Base-by-base conservation (phyloP, 2,329 filamentous ascomycete species). In the Aspergillus candidus region DNA sequence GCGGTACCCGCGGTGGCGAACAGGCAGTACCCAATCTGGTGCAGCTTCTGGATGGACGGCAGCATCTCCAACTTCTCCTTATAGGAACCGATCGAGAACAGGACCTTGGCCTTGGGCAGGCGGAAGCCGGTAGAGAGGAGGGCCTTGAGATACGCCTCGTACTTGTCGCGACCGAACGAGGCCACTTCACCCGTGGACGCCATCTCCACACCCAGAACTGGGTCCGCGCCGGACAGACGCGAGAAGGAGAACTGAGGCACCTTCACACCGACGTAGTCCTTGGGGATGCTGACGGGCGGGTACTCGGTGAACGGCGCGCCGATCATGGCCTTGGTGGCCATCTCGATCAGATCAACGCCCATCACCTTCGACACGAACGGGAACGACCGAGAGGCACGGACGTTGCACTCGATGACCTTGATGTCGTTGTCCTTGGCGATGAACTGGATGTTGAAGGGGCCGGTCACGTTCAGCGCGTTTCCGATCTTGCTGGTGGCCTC, bases 381-480 rank as follows among this genome's bases (percentile, higher is more conserved):
- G 77, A 96, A 96, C 1, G 91, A 97, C 53, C 93, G 81, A 36
- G 93, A 96, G 12, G 93, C 93, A 51, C 93, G 84, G 48, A 97
- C 93, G 61, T 98, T 98, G 72, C 93, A 97, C 72, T 98, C 93
- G 53, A 98, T 98, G 54, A 98, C 93, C 76, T 97, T 97, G 76
- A 98, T 97, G 55, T 97, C 91, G 66, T 97, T 97, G 67, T 97
- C 90, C 74, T 97, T 97, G 59, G 93, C 93, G 60, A 98, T 98
- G 73, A 98, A 97, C 67, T 98, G 93, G 52, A 98, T 98, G 72
- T 98, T 98, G 79, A 86, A 96, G 15, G 93, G 93, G 39, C 93
- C 93, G 33, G 93, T 97, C 44, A 98, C 85, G 65, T 97, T 96
- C 47, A 97, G 78, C 12, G 93, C 91, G 50, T 86, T 83, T 54